Evolutionary conservation across 2,329 filamentous ascomycete species (phyloP), one percentile per base, ranked within the genome.

Genomic region (Hirsutella minnesotensis): DNA sequence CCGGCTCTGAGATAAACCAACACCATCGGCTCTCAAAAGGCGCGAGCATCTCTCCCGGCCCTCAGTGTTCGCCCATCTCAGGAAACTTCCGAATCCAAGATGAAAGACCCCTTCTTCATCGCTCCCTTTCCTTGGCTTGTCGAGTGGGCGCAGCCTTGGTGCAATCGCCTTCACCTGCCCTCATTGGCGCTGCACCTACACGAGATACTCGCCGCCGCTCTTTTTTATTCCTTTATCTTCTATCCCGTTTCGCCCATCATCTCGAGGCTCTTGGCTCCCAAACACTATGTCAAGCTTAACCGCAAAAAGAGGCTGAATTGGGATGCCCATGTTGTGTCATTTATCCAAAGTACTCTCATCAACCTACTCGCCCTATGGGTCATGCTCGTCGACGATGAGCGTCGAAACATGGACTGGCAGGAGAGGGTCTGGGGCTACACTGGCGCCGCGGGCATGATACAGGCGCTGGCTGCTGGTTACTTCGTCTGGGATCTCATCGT

Each of bases 321-420:
- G 86, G 79, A 94, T 59, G 81, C 87, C 20, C 86, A 90, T 58
- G 80, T 90, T 43, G 86, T 92, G 27, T 88, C 83, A n/a, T 73
- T 92, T 51, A 69, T 86, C 44, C 86, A 94, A 70, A 82, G 79
- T 58, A 67, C 72, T 27, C 64, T 86, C 43, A 85, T 94, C 64
- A 86, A 82, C 59, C 59, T 52, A 39, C 64, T 89, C 27, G 83
- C 84, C n/a, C 63, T 92, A 15, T 89, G 79, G 73, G 74, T 85
- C 44, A 84, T 88, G 63, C 69, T 68, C 43, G 63, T 58, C 35
- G 86, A 92, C 59, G 66, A 79, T 34, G 83, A 88, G 60, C 73
- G 85, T 46, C 67, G 63, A 51, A 64, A 65, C 38, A 85, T 86
- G 77, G 67, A 75, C 53, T 77, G 73, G 66, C 69, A 79, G 53